Conservation (phyloP, 176 grass and related monocot species). For the Carex pumila region DNA sequence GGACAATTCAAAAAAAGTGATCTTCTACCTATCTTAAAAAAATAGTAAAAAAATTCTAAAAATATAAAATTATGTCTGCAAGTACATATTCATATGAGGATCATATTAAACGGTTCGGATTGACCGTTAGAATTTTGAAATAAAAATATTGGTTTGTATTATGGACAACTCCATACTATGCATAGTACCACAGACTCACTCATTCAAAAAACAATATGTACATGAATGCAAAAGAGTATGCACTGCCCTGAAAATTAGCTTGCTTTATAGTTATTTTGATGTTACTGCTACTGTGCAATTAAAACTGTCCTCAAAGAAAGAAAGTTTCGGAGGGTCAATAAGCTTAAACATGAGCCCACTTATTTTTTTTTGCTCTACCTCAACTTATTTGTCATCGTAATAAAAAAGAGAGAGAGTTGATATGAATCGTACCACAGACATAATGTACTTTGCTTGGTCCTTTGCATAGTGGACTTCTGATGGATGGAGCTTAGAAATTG, state of each 20-base stretch:
- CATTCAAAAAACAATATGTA: background rate
- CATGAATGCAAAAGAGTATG: background rate
- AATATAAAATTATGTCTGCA: too few relatives aligned
- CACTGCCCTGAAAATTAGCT: background rate
- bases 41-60: too few relatives aligned
- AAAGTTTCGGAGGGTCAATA: background rate
- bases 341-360: background rate
- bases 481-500: constrained; percentile 72
- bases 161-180: too few relatives aligned
- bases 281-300: background rate
- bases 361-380: background rate
- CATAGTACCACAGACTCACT: too few relatives aligned
- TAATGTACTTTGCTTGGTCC: constrained; percentile 61
- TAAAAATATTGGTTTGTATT: too few relatives aligned
- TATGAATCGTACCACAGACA: constrained; percentile 65
- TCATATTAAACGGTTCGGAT: too few relatives aligned
- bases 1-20: too few relatives aligned
- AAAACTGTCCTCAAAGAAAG: background rate
- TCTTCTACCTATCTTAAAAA: too few relatives aligned
- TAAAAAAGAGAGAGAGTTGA: background rate
- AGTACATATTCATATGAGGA: too few relatives aligned
- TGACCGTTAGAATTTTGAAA: too few relatives aligned
- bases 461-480: constrained; percentile 70
- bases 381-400: background rate
- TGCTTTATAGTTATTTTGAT: background rate